Percentiles rank a stretch among this genome's conserved stretches.
These are phyloP conservation scores for Gaultheria prostrata DNA, from an alignment of 148 eudicot genomes.

Conservation along the genomic window DNA sequence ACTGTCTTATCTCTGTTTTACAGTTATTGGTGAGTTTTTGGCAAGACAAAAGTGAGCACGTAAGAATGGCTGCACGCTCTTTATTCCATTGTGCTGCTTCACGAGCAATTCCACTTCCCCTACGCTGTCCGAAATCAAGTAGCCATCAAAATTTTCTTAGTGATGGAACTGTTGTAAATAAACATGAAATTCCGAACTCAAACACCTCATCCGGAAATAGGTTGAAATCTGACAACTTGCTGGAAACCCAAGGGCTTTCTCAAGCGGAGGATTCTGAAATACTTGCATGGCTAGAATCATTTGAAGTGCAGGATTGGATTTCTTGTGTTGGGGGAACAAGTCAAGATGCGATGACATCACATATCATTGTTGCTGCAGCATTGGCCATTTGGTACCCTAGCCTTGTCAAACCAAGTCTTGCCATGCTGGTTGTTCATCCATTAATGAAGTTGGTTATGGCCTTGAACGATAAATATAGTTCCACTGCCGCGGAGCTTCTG, in stretches of 20 bases:
- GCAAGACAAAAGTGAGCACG: conserved; percentile 94
- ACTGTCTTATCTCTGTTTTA: conserved; percentile 14
- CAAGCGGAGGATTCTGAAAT: conserved; percentile 48
- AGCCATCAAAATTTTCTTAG: conserved; percentile 22
- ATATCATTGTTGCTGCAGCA: conserved; percentile 92
- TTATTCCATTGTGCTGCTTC: conserved; percentile 98
- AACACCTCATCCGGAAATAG: conserved; percentile 18
- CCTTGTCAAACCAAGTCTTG: conserved; percentile 78
- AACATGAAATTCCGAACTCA: conserved; percentile 19
- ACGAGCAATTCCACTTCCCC: conserved; percentile 79
- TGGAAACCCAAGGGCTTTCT: conserved; percentile 29
- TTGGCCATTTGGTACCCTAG: conserved; percentile 94
- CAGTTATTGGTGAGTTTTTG: conserved; percentile 96
- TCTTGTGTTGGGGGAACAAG: conserved; percentile 93
- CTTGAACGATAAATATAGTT: conserved; percentile 89
- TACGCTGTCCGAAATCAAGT: conserved; percentile 42
- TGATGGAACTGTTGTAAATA: conserved; percentile 27
- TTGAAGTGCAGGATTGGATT: conserved; percentile 90
- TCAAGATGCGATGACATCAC: conserved; percentile 97
- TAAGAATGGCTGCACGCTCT: conserved; percentile 92
- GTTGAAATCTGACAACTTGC: conserved; percentile 24
- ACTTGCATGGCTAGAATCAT: conserved; percentile 80
- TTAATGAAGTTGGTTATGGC: conserved; percentile 86
- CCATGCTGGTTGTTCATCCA: conserved; percentile 70
- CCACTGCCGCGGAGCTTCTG: conserved; percentile 90